Evolutionary conservation across 2,329 filamentous ascomycete genomes (phyloP), one percentile per base, ranked within the genome.

Genomic region (Colletotrichum godetiae): DNA sequence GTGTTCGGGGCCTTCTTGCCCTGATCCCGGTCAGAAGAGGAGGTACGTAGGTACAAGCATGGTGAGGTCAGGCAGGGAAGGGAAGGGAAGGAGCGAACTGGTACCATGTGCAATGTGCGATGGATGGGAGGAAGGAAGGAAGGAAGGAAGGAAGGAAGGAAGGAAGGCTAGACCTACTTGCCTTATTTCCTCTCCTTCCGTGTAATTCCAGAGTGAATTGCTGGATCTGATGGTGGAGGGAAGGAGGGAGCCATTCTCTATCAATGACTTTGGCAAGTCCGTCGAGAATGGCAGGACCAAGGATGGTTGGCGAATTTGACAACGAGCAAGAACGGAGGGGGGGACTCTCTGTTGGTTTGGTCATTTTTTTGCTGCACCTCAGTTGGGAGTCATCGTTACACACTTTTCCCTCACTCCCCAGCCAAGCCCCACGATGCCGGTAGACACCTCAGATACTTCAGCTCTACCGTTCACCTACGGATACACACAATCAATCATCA

Each of bases 1-100:
- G 49, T 52, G 56, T 65, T 13, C n/a, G 22, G 31, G 56, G 62
- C 62, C 27, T 46, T 42, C 15, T 35, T 19, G 13, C 46, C 15
- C 37, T 49, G 42, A 24, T 42, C 42, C 31, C 53, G 24, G 42
- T 61, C 37, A 5, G 22, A 42, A 52, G 13, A 35, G 11, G 46
- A 52, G 67, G 37, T 59, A 68, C 67, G 31, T 35, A 13, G 33
- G 12, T 68, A 65, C 35, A 46, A 49, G 35, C 42, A 22, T 49
- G 42, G 33, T 29, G 35, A 65, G 33, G 57, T 29, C 33, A 53
- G 62, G 31, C 27, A 67, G 19, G 24, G n/a, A 29, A 29, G 49
- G 24, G n/a, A 29, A 29, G 49, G 31, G 31, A 29, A 65, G 22
- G 29, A 64, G 49, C 61, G 49, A 24, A 27, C 31, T 19, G 31